Conservation (phyloP, 495 filamentous ascomycete genomes). For the Glutinoglossum americanum region DNA sequence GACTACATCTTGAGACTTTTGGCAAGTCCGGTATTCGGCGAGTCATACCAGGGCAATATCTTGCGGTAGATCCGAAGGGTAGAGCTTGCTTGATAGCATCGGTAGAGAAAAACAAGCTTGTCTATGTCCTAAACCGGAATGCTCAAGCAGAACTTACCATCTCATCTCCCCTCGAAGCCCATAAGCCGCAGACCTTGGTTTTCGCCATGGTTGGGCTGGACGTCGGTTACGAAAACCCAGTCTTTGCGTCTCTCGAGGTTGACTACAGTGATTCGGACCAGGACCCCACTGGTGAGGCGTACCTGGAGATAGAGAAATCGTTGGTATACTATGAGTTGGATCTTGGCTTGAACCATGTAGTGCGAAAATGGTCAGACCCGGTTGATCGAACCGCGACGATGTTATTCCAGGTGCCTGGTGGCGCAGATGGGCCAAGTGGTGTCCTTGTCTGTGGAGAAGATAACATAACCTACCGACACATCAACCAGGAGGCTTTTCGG, state of each 20-base stretch:
- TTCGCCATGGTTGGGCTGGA: conserved; percentile 73
- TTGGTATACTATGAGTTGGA: conserved; percentile 96
- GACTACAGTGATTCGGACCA: conserved; percentile 84
- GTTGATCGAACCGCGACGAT: conserved; percentile 80
- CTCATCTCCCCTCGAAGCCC: conserved; percentile 91
- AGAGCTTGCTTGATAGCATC: conserved; percentile 85
- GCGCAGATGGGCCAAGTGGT: conserved; percentile 80
- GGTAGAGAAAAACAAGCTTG: conserved; percentile 96
- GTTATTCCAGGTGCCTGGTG: conserved; percentile 89
- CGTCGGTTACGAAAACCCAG: conserved; percentile 88
- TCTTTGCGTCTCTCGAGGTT: conserved; percentile 85
- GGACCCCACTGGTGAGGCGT: conserved; percentile 70
- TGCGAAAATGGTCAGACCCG: conserved; percentile 82
- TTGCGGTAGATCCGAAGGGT: conserved; percentile 86
- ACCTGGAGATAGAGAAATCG: conserved; percentile 61
- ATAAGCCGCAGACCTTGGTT: conserved; percentile 82
- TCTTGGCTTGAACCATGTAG: conserved; percentile 88
- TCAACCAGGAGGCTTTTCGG: conserved; percentile 72
- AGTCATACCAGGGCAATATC: conserved; percentile 84
- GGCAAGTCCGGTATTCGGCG: conserved; percentile 92
- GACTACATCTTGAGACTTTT: conserved; percentile 88
- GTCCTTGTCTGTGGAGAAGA: conserved; percentile 90
- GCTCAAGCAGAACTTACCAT: conserved; percentile 85
- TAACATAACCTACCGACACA: conserved; percentile 83
- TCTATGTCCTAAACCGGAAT: conserved; percentile 94